Evolutionary conservation across 140 eudicot species (phyloP).

Genomic region (Ambrosia hybrid): DNA sequence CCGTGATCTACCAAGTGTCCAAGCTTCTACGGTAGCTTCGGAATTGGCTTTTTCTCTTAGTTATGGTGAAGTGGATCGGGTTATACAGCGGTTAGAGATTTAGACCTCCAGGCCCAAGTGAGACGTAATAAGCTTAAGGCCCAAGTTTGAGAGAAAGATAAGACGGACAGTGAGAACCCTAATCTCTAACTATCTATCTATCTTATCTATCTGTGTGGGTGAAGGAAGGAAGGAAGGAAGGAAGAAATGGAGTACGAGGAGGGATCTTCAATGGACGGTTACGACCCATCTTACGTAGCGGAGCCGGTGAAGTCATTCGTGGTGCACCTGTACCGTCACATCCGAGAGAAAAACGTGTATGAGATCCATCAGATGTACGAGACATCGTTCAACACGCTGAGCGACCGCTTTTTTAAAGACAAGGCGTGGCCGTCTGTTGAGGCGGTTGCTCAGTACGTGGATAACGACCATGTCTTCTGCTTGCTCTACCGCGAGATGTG

Average conservation of each 20-base stretch:
- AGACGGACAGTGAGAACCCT: too few relatives aligned
- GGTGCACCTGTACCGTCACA: conserved; percentile 84
- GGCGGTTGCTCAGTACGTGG: conserved; percentile 77
- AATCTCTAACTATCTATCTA: too few relatives aligned
- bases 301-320: conserved; percentile 93
- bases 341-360: conserved; percentile 87
- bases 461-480: conserved; percentile 88
- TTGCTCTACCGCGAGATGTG: conserved; percentile 95
- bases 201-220: too few relatives aligned
- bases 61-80: too few relatives aligned
- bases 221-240: too few relatives aligned
- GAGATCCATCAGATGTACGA: conserved; percentile 99
- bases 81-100: too few relatives aligned
- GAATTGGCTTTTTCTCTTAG: too few relatives aligned
- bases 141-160: too few relatives aligned
- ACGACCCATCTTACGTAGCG: conserved; percentile 89
- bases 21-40: too few relatives aligned
- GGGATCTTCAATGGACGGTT: conserved; percentile 37
- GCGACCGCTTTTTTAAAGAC: conserved; percentile 51
- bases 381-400: conserved; percentile 66
- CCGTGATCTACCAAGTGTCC: too few relatives aligned
- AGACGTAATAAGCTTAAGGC: too few relatives aligned
- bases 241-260: conserved; percentile 47
- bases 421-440: conserved; percentile 91
- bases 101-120: too few relatives aligned